Base-by-base conservation (phyloP, 2,329 filamentous ascomycete species). In the Trichoderma afroharzianum region DNA sequence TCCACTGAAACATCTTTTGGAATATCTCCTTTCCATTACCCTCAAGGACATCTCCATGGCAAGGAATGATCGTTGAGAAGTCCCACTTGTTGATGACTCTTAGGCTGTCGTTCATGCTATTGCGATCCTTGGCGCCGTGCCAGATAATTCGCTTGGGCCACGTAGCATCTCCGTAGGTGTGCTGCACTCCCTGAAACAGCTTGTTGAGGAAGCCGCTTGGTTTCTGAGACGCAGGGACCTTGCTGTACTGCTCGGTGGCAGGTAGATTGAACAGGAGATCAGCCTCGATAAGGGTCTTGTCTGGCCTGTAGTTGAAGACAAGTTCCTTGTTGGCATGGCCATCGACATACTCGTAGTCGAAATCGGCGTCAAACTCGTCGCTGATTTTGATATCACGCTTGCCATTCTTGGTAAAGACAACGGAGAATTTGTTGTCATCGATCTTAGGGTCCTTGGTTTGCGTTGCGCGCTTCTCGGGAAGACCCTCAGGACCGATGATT, bases 211-310 rank as follows among this genome's bases (percentile, higher is more conserved):
- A 85, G 24, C 80, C 72, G 47, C 74, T 71, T 32, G 79, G 75
- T 18, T 74, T 73, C 67, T 82, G 77, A 8, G 74, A 73, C 32
- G 78, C 77, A n/a, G 73, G 90, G 88, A 77, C 82, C 84, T 83
- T 92, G 87, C 74, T 97, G 82, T 93, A 98, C 83, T 98, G 96
- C 83, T 99, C 96, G 0, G 84, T 89, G 0, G 94, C 89, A 0
- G 96, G 96, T 39, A 97, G 83, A 80, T 98, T 98, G 86, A 98
- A 98, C 75, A 98, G 79, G 55, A 98, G 82, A 81, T 99, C 96
- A 6, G 94, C 96, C 82, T 97, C 85, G 78, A 99, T 95, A 58
- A 99, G 83, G 0, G 94, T 92, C 71, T 85, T 84, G 14, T 93
- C 91, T 0, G 93, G 94, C 79, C 90, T 91, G 85, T 97, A 94